Evolutionary conservation across 805 yeast species (phyloP), one percentile per base, ranked within the genome.

Genomic region (Wickerhamiella azymoides): DNA sequence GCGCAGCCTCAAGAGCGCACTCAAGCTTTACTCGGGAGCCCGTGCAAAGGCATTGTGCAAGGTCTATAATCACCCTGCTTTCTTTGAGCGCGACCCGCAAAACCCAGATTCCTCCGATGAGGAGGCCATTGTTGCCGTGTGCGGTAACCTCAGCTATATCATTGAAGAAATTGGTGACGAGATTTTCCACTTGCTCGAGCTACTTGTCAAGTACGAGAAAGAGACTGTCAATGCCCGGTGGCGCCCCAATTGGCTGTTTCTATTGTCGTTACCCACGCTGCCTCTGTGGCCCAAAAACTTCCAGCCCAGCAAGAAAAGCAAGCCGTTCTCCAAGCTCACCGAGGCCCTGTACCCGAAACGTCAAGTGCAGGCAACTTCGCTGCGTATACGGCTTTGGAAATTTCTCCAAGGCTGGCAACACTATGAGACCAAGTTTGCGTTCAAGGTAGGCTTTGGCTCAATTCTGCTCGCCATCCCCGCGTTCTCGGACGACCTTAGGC

Each of bases 71-170:
- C 57, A 63, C 64, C 48, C 56, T 48, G 55, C 69, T 54, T 30
- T 30, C 8, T 13, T 11, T 16, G 33, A 21, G 36, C 43, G 8
- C 68, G 33, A 26, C 28, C 28, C 3, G 13, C 13, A 9, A 26
- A 30, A n/a, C 16, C 33, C 33, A 3, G 41, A 39, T 36, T 72
- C 69, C 49, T 69, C 79, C 1, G 80, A 77, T 49, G 81, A 79
- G 53, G 93, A 83, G 61, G 86, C 81, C 52, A 80, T 83, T 3
- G 82, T 88, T 1, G 93, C 94, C 0, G 74, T 83, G 39, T 82
- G 92, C 64, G 89, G 88, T 1, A 81, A 83, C 57, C 83, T 83
- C 56, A 70, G 88, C 1, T 73, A 77, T 30, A 67, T 81, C 19
- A 58, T 84, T 33, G 72, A 75, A 2, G 75, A 80, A 46, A 77